Base-by-base conservation (phyloP, 352 stramenopile genomes). In the Phytophthora meadii region DNA sequence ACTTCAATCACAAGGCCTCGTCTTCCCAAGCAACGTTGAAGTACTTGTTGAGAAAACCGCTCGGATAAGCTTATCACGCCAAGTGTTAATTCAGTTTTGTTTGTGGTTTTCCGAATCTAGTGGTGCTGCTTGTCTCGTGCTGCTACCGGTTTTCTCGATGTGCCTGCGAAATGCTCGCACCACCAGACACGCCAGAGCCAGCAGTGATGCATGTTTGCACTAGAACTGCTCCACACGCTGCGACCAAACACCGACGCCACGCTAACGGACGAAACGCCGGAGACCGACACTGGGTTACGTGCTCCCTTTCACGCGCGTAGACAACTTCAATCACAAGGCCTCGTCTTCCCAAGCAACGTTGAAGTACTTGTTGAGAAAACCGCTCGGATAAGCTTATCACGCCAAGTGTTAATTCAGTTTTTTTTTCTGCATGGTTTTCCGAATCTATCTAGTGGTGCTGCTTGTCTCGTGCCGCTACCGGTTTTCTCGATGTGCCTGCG, bases 1-100 rank as follows among this genome's bases (percentile, higher is more conserved):
- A 69, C 46, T 69, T 64, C 60, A 68, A 69, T 51, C 60, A 51
- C 60, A 32, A 22, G 17, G 60, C 27, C 53, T 63, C 53, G 61
- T 69, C 61, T 69, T 56, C 61, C 15, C 42, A 40, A 15, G 14
- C 25, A 32, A 62, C 15, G 60, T 69, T 69, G 61, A 69, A 69
- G 61, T 58, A 34, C 28, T 7, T 19, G 14, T 51, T 39, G 19
- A 19, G 19, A 19, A 19, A 68, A 64, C 61, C 61, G 46, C 36
- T 52, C 53, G 14, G 61, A 69, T 58, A 48, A 64, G 61, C 53
- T 56, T 42, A 58, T 64, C 61, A 32, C 28, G 25, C 22, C 36
- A 30, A 28, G 15, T 9, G 28, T 59, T 59, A 51, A 65, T 47
- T 65, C 47, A 51, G 19, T 36, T 55, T 56, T 45, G 56, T 63